Conservation (phyloP, 164 flowering plant genomes). For the Magnolia sinica region DNA sequence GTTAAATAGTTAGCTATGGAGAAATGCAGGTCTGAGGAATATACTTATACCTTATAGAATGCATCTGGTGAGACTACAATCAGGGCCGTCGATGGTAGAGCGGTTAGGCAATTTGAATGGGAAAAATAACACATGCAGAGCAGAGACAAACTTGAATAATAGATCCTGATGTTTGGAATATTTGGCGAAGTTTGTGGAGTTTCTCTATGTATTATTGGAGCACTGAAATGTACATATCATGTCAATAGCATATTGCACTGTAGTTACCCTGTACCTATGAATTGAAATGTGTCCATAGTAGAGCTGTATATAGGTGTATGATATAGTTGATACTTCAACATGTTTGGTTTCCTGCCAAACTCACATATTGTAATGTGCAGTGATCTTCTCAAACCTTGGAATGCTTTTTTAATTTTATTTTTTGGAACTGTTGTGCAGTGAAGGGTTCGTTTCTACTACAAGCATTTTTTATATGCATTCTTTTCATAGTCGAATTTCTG, state of each 20-base stretch:
- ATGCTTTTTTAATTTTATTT: no score
- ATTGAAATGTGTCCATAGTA: neutral
- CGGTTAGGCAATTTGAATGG: slow-evolving; percentile 56
- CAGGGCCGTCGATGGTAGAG: slow-evolving; percentile 37
- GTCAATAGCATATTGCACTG: neutral
- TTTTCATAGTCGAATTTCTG: no score
- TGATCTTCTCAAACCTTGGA: no score
- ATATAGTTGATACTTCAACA: neutral
- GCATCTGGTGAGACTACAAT: slow-evolving; percentile 56
- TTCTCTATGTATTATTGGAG: neutral
- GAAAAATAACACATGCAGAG: slow-evolving; percentile 29
- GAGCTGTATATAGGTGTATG: neutral
- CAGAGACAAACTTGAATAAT: slow-evolving; percentile 21
- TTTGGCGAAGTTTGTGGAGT: neutral
- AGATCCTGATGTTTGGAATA: neutral
- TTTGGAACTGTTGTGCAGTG: no score
- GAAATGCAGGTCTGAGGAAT: slow-evolving; percentile 65
- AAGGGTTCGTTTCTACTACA: no score
- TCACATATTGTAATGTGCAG: neutral
- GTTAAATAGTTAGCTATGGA: neutral
- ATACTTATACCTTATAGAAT: slow-evolving; percentile 80
- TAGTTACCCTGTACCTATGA: neutral
- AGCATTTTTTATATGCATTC: no score
- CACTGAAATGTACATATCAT: neutral
- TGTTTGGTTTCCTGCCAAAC: neutral